A percentile compares a stretch with the other conserved stretches of the same genome.
Conservation (phyloP, 345 rosid genomes). For the Eucalyptus tenuipes region DNA sequence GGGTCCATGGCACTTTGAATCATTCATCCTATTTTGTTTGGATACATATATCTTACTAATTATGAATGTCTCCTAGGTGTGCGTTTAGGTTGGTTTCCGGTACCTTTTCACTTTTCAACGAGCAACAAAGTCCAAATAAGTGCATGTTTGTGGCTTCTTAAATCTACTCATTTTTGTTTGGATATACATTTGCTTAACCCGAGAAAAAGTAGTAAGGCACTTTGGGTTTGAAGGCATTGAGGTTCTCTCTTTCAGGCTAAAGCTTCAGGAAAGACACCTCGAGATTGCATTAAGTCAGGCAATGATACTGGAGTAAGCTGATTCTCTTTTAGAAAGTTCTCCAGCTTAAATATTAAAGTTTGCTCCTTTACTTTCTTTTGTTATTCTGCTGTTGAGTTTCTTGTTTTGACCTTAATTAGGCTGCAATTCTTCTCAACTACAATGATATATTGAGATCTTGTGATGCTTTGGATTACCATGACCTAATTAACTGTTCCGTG, state of each 20-base stretch:
- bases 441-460: slow-evolving; percentile 59
- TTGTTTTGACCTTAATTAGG: slow-evolving; percentile 40
- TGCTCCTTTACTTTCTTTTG: neutral
- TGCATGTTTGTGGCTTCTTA: neutral
- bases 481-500: slow-evolving; percentile 72
- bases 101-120: neutral
- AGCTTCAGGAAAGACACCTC: slow-evolving; percentile 78
- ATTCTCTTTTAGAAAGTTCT: neutral
- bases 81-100: neutral
- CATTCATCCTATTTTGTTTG: neutral
- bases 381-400: slow-evolving; percentile 10
- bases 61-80: neutral
- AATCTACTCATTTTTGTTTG: neutral
- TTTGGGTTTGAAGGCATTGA: neutral
- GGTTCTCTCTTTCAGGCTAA: slow-evolving; percentile 47
- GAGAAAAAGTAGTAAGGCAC: neutral
- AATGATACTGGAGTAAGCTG: slow-evolving; percentile 72
- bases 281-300: slow-evolving; percentile 43
- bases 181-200: neutral
- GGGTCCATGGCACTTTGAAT: neutral
- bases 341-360: neutral
- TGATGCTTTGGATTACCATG: slow-evolving; percentile 93
- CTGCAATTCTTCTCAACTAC: slow-evolving; percentile 57
- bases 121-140: neutral
- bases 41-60: neutral